These are phyloP conservation scores for Henckelia pumila DNA, from an alignment of 257 asterid species.

Conservation along the genomic window DNA sequence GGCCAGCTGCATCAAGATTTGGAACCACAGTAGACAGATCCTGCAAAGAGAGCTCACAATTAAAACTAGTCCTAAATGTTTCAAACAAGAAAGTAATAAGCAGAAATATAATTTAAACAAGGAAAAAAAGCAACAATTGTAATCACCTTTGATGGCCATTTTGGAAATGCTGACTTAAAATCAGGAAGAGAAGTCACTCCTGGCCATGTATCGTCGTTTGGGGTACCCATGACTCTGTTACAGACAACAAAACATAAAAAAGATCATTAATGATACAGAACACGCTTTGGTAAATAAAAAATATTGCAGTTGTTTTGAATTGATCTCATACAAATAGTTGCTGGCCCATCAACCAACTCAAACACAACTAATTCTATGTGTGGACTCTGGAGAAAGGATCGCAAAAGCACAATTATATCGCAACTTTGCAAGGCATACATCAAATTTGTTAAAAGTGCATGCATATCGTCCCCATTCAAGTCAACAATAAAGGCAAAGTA, in stretches of 20 bases:
- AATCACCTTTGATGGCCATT: slow-evolving; percentile 77
- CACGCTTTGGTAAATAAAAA: slow-evolving; percentile 7
- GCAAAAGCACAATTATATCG: background rate
- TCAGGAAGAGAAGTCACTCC: slow-evolving; percentile 96
- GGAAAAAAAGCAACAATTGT: slow-evolving; percentile 3
- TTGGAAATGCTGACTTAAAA: slow-evolving; percentile 80
- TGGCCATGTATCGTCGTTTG: slow-evolving; percentile 93
- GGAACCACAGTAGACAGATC: slow-evolving; percentile 74
- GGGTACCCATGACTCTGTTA: slow-evolving; percentile 85
- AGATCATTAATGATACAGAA: slow-evolving; percentile 10
- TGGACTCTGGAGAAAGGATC: background rate
- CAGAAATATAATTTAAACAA: background rate
- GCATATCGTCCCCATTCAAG: background rate
- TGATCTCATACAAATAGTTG: slow-evolving; percentile 3
- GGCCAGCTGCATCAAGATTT: slow-evolving; percentile 69
- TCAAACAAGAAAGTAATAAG: background rate
- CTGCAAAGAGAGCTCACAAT: slow-evolving; percentile 41
- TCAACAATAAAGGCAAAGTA: background rate
- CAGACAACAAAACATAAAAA: slow-evolving; percentile 23
- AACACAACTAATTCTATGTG: background rate
- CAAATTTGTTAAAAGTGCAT: background rate
- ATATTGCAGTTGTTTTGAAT: background rate
- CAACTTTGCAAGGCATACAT: too few relatives aligned
- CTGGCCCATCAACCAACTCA: background rate
- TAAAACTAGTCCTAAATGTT: slow-evolving; percentile 14